Evolutionary conservation across 306 rosid genomes (phyloP), one percentile per base, ranked within the genome.

Genomic region (Glycine soja): DNA sequence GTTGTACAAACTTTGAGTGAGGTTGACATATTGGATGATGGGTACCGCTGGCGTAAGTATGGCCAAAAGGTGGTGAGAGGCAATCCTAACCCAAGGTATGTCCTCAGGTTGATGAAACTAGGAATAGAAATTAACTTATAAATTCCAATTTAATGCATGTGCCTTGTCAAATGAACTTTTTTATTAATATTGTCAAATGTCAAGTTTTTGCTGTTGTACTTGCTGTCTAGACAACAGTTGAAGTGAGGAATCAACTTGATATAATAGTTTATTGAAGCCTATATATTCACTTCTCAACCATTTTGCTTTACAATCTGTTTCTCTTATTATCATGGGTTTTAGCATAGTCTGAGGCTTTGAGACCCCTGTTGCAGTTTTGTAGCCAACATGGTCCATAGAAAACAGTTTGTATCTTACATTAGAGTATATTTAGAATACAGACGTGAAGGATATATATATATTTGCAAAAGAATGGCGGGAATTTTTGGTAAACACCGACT

Each of bases 11-110:
- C 99, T 45, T 80, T 92, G 82, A 95, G 99, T 78, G 99, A 95
- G 91, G 97, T 95, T 70, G 99, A 95, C 82, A 95, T 95, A 82
- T 88, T 95, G 87, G 99, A 95, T 85, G 99, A 95, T 80, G 99
- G 99, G 70, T 95, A 95, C 83, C 99, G 99, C 86, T 95, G 99
- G 99, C 96, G 99, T 66, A 95, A 95, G 87, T 95, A 95, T 81
- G 99, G 99, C 57, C 99, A 95, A 87, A 95, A 95, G 84, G 98
- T 95, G 80, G 99, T 95, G 78, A 90, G 99, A 85, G 99, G 98
- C 77, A 95, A 95, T 86, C 99, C 99, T 70, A 95, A 95, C 82
- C 99, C 99, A 43, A 93, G 98, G 99, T 95, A 90, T 67, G 75
- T 68, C 69, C 72, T 78, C 58, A n/a, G 8, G 45, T 67, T 69